Conservation (phyloP, 108 stramenopile species). For the Skeletonema menzelii region DNA sequence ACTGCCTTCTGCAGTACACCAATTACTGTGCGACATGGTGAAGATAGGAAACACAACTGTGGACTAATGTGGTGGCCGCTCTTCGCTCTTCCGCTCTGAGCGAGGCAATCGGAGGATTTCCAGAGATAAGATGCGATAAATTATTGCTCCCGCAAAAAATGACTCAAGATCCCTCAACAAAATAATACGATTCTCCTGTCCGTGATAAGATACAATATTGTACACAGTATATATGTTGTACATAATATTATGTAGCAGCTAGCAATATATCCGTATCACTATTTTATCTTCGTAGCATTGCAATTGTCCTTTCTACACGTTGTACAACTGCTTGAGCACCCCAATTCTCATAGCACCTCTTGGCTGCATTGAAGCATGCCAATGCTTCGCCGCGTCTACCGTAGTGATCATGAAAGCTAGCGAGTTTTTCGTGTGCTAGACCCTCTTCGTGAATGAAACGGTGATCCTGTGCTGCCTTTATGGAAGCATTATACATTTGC, state of each 20-base stretch:
- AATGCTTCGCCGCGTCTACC: conserved; percentile 8
- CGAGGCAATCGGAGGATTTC: no score
- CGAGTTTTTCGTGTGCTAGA: conserved; percentile 38
- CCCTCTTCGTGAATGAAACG: conserved; percentile 46
- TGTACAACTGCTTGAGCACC: conserved; percentile 45
- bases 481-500: conserved; percentile 37
- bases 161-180: no score
- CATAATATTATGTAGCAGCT: no score
- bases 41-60: no score
- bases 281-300: not conserved
- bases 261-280: no score
- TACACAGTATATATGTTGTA: no score
- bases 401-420: conserved; percentile 11
- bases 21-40: not conserved
- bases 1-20: not conserved
- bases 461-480: conserved; percentile 29
- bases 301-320: conserved; percentile 12
- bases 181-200: no score
- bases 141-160: no score
- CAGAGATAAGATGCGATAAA: no score
- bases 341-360: conserved; percentile 42
- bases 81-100: no score
- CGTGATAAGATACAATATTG: no score
- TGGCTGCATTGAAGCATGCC: conserved; percentile 19
- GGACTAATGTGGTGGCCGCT: no score